Evolutionary conservation across 768 basidiomycete genomes (phyloP).

Genomic region (Mrakia hoshinonis): DNA sequence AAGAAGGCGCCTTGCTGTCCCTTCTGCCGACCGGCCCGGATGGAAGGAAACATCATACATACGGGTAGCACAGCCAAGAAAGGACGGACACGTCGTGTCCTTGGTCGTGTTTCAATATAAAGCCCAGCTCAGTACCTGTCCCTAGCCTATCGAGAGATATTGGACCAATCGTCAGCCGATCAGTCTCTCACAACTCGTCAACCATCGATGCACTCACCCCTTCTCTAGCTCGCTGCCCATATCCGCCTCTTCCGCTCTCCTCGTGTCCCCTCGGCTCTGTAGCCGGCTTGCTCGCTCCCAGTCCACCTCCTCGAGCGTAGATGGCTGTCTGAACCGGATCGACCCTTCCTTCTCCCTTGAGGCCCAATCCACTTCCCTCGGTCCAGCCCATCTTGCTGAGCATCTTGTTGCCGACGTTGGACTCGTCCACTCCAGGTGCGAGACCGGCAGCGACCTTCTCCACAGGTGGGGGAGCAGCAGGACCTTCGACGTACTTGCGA

Average conservation of each 20-base stretch:
- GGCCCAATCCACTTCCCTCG: slow-evolving; percentile 18
- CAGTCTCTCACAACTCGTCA: too few species aligned
- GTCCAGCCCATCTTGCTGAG: slow-evolving; percentile 29
- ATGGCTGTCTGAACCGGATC: slow-evolving; percentile 16
- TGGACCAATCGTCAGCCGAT: too few species aligned
- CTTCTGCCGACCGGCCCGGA: too few species aligned
- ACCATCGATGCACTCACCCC: background rate
- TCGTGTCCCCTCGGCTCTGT: background rate
- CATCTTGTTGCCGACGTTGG: slow-evolving; percentile 27
- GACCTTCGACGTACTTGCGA: slow-evolving; percentile 54
- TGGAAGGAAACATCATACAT: too few species aligned
- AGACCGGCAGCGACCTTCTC: slow-evolving; percentile 39
- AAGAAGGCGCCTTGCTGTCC: too few species aligned
- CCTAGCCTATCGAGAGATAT: too few species aligned
- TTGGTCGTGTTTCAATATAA: too few species aligned
- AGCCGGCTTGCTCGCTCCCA: slow-evolving; percentile 17
- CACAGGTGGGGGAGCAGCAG: slow-evolving; percentile 56
- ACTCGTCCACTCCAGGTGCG: slow-evolving; percentile 12
- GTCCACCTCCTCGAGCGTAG: slow-evolving; percentile 12
- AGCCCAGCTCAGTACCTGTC: too few species aligned
- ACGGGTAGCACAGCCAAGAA: too few species aligned
- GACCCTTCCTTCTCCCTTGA: slow-evolving; percentile 25
- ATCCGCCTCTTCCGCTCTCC: background rate
- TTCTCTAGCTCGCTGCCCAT: slow-evolving; percentile 3
- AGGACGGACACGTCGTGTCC: too few species aligned